Base-by-base conservation (phyloP, 352 stramenopile species). In the Pythium dissotocum region DNA sequence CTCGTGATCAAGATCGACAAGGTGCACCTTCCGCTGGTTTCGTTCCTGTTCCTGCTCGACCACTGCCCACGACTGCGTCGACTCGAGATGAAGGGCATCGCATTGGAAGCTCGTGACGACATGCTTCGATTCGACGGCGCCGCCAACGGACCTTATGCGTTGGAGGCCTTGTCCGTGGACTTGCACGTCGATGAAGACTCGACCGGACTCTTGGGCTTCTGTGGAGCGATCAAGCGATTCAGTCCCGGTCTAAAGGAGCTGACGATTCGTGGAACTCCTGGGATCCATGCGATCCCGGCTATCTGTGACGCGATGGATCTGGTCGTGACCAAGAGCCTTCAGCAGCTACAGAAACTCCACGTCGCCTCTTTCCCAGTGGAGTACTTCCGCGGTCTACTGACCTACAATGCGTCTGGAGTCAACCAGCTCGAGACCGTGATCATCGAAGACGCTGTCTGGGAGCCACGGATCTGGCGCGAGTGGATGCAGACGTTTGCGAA, bases 21-120 rank as follows among this genome's bases (percentile, higher is more conserved):
- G 13, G 21, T 24, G 42, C 42, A n/a, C 6, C 54, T 69, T 13
- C 24, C 46, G 7, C 35, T 69, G 3, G 14, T 58, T 0, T n/a
- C 54, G 21, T 36, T 69, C 12, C 24, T 58, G 14, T 38, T 58
- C 30, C 18, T 69, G 5, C 44, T 69, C 8, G 54, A 51, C 10
- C 55, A 51, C 21, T 69, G 63, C 30, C 63, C 63, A 14, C 28
- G 30, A 18, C 55, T 69, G n/a, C 32, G 35, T 28, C 61, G 63
- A 4, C 32, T 69, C 8, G 33, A 49, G 9, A 32, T 69, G 40
- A 69, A 63, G 14, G 35, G 55, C 26, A n/a, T 56, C 10, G 26
- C 49, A 12, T 9, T 56, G 5, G 49, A 35, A 38, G 24, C 26
- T 24, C 49, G 13, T 16, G 49, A 56, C 8, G 49, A 56, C 26